These are phyloP conservation scores for Botrytis fragariae DNA, from an alignment of 2,329 filamentous ascomycete species.

Conservation along the genomic window DNA sequence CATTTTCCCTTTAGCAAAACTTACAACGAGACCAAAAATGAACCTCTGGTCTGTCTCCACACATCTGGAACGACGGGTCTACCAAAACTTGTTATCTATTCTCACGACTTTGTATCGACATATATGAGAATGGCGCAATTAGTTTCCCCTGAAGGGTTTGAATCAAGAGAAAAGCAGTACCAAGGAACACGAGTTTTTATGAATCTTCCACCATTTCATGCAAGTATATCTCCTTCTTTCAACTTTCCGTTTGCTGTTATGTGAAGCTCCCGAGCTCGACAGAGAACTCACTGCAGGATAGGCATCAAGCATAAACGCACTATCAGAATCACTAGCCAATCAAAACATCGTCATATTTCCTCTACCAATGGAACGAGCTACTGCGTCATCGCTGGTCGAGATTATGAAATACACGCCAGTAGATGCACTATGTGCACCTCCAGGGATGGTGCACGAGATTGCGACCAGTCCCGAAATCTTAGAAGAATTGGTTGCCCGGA, in stretches of 20 bases:
- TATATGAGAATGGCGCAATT: background rate
- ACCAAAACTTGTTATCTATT: background rate
- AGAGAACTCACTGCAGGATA: background rate
- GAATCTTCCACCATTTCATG: background rate
- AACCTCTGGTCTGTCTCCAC: background rate
- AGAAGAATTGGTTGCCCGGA: background rate
- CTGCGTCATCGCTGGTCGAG: background rate
- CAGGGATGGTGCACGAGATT: background rate
- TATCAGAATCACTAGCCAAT: background rate
- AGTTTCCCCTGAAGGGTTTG: background rate
- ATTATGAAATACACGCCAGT: background rate
- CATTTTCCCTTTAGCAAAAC: background rate
- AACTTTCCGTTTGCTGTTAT: background rate
- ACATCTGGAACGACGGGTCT: background rate
- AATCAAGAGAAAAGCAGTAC: background rate
- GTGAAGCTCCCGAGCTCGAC: background rate
- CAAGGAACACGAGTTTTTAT: background rate
- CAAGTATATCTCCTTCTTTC: background rate
- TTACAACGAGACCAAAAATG: background rate
- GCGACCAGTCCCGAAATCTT: background rate
- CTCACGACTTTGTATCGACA: background rate
- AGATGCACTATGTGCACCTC: background rate
- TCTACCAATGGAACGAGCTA: background rate
- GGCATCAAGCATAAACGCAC: background rate
- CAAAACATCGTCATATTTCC: background rate